phyloP scores from a whole-genome alignment of 768 basidiomycete species.

The Fomitopsis pulvina region DNA sequence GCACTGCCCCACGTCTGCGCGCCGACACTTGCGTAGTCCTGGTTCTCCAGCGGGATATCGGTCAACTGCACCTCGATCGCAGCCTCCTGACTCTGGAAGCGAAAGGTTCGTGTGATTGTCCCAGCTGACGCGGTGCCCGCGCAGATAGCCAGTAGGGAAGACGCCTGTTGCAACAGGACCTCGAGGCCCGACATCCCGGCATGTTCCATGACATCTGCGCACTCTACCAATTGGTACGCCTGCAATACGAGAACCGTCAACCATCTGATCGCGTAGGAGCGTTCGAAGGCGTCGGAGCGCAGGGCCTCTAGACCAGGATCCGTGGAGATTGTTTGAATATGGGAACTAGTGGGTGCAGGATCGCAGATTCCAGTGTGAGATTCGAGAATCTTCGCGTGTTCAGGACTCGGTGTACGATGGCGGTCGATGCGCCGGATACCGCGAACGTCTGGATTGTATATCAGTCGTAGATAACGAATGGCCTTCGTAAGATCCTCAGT shows the following conservation, averaged over 20 bases:
- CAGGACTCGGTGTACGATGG: neutral
- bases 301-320: constrained; percentile 24
- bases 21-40: constrained; percentile 68
- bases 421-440: constrained; percentile 41
- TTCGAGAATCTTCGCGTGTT: neutral
- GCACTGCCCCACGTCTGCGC: constrained; percentile 89
- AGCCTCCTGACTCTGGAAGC: constrained; percentile 26
- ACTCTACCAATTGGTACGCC: constrained; percentile 4
- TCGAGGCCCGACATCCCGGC: neutral
- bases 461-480: constrained; percentile 40
- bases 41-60: constrained; percentile 64
- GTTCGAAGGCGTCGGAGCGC: constrained; percentile 61
- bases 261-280: constrained; percentile 66
- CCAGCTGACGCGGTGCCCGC: constrained; percentile 63
- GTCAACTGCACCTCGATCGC: constrained; percentile 40
- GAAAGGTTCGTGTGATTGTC: constrained; percentile 43
- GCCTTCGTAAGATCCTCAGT: constrained; percentile 33
- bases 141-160: constrained; percentile 56
- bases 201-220: neutral
- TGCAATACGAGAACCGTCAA: constrained; percentile 51
- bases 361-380: no score
- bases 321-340: no score
- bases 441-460: constrained; percentile 60
- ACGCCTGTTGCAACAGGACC: constrained; percentile 42
- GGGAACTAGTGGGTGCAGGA: no score